Evolutionary conservation across 352 stramenopile genomes (phyloP), one percentile per base, ranked within the genome.

Genomic region (Globisporangium spinosum): DNA sequence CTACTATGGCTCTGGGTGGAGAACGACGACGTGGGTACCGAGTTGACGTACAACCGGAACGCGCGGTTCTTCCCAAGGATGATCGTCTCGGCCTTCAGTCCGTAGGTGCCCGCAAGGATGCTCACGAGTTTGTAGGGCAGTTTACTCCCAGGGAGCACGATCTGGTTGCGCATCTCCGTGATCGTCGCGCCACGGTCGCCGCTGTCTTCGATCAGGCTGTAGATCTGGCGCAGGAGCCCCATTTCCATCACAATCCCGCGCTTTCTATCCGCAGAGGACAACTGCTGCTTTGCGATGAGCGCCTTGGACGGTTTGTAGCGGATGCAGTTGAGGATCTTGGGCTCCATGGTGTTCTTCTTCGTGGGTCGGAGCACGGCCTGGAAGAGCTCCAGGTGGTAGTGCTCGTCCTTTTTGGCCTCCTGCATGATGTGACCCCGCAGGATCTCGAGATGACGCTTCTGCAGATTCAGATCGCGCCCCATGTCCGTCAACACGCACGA

Each of bases 61-160:
- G 83, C 86, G 56, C 91, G 90, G 69, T 92, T 93, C 67, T 94
- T 94, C 23, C 86, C 84, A 62, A 91, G 51, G 34, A 94, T 90
- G 64, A 93, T 84, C 32, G 80, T 80, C 65, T 93, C 83, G 7
- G 84, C 86, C 61, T 82, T 79, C n/a, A 94, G 56, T 20, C 75
- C 85, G 64, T 94, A 94, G 57, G 80, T 88, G 1, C 79, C 80
- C 0, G 85, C 86, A 27, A 93, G 60, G 2, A 91, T 77, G 38
- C 80, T 79, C 58, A 93, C 76, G 17, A 94, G 63, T 58, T 91
- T 91, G 70, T 94, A 94, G 9, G 86, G 86, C 27, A 94, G 62
- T 54, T 92, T 91, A 67, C 77, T 93, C 0, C 86, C 86, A 5
- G 86, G 86, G 0, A 94, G 70, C 35, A 82, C 77, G 53, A 93